These are phyloP conservation scores for Candida pseudocylindracea DNA, from an alignment of 1,139 yeast genomes.

Conservation along the genomic window DNA sequence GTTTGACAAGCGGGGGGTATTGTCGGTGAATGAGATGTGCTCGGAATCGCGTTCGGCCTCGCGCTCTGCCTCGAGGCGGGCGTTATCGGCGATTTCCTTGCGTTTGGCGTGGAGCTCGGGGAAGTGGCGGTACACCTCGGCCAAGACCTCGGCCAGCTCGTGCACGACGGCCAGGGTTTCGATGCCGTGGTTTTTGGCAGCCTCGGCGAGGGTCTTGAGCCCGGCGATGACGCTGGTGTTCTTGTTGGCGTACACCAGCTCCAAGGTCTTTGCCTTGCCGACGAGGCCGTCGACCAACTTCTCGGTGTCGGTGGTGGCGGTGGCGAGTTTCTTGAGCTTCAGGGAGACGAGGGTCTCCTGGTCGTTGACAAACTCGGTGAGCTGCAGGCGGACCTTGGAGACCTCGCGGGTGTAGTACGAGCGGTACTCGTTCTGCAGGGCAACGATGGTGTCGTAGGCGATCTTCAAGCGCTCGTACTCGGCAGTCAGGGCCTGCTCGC, in stretches of 20 bases:
- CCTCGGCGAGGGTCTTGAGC: conserved; percentile 18
- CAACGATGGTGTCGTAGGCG: conserved; percentile 38
- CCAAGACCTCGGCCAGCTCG: conserved; percentile 2
- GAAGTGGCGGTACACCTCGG: no score
- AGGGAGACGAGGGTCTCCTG: conserved; percentile 15
- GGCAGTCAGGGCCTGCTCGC: conserved; percentile 20
- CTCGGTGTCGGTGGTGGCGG: conserved; percentile 22
- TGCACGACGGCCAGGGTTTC: conserved; percentile 10
- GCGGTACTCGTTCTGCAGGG: conserved; percentile 34
- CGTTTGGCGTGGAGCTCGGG: no score
- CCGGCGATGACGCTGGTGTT: conserved; percentile 23
- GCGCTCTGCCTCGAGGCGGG: no score
- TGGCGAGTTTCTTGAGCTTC: conserved; percentile 10
- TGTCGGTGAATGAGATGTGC: no score
- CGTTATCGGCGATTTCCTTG: no score
- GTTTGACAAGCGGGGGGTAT: no score
- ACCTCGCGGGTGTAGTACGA: conserved; percentile 21
- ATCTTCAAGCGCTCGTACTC: conserved; percentile 36
- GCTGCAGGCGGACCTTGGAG: conserved; percentile 6
- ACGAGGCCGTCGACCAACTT: conserved; percentile 18
- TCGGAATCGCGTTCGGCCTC: no score
- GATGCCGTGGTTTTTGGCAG: conserved; percentile 26
- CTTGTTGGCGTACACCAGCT: conserved; percentile 21
- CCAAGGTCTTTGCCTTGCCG: conserved; percentile 19
- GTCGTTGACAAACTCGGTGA: conserved; percentile 11